Percentiles rank a stretch among this genome's conserved stretches.
phyloP scores from a whole-genome alignment of 352 stramenopile genomes.

The Pythium pyrilobum region DNA sequence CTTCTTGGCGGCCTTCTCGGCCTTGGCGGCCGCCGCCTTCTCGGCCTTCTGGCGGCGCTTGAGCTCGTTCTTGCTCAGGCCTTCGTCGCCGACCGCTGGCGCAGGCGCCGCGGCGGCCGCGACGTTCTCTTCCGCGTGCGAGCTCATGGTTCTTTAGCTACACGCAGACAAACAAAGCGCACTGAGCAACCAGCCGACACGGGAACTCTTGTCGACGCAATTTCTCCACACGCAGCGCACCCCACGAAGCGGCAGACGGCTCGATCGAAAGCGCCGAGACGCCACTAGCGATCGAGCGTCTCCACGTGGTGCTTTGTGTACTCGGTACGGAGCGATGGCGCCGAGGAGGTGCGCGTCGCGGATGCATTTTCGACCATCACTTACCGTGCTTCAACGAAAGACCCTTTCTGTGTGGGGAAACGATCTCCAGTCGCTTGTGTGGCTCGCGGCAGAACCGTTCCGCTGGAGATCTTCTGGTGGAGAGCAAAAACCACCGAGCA shows the following conservation, averaged over 20 bases:
- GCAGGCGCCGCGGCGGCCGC: neutral
- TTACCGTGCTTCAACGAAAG: conserved; percentile 7
- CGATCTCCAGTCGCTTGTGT: conserved; percentile 9
- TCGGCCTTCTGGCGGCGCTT: conserved; percentile 97
- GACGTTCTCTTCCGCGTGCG: conserved; percentile 4
- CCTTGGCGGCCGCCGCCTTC: conserved; percentile 92
- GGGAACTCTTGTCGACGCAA: neutral
- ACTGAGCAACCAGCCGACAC: no score
- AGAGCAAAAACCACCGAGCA: conserved; percentile 16
- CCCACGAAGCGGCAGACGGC: neutral
- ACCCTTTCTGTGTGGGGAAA: neutral
- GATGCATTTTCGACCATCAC: conserved; percentile 5
- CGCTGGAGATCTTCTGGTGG: conserved; percentile 20
- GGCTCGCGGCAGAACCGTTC: conserved; percentile 5
- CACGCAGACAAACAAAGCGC: neutral
- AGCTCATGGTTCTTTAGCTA: conserved; percentile 3
- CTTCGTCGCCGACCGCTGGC: conserved; percentile 17
- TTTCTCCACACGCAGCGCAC: neutral
- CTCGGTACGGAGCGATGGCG: neutral
- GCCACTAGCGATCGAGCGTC: neutral
- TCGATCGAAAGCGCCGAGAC: neutral
- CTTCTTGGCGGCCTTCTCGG: conserved; percentile 88
- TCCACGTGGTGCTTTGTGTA: conserved; percentile 1
- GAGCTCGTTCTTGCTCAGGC: conserved; percentile 96
- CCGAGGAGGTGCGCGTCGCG: neutral